These are phyloP conservation scores for Nematodospora anomalae DNA, from an alignment of 1,139 yeast species.

Conservation along the genomic window DNA sequence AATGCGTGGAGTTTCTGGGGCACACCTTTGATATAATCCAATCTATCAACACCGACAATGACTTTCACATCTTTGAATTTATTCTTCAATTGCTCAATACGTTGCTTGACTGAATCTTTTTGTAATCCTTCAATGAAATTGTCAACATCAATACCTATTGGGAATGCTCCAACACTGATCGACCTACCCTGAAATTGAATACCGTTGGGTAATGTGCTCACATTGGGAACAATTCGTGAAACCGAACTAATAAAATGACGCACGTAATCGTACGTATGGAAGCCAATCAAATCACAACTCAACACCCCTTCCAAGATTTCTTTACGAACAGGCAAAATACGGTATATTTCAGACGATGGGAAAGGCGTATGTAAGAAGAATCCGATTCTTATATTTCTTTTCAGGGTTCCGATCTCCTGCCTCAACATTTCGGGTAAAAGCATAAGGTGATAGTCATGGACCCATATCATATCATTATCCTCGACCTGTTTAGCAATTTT, in stretches of 20 bases:
- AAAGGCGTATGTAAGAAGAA: conserved; percentile 97
- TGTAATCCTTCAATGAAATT: conserved; percentile 81
- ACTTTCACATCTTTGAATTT: conserved; percentile 73
- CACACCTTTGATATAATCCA: conserved; percentile 95
- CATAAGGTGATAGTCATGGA: conserved; percentile 97
- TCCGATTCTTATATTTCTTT: conserved; percentile 72
- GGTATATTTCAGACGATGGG: conserved; percentile 94
- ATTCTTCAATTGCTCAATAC: conserved; percentile 62
- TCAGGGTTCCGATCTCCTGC: conserved; percentile 50
- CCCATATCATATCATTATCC: conserved; percentile 93
- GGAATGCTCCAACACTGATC: conserved; percentile 93
- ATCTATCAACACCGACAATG: conserved; percentile 92
- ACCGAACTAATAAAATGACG: conserved; percentile 93
- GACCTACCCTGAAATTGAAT: conserved; percentile 75
- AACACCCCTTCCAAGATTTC: conserved; percentile 90
- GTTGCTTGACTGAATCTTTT: conserved; percentile 57
- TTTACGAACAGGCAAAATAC: conserved; percentile 92
- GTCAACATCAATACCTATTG: conserved; percentile 96
- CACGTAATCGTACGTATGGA: conserved; percentile 99
- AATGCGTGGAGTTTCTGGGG: conserved; percentile 96
- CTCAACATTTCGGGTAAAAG: conserved; percentile 87
- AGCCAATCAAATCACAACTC: conserved; percentile 93
- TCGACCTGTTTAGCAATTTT: conserved; percentile 69
- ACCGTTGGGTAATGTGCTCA: conserved; percentile 88
- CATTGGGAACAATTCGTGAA: conserved; percentile 72